Conservation (phyloP, 306 rosid genomes). For the Quercus bicolor region DNA sequence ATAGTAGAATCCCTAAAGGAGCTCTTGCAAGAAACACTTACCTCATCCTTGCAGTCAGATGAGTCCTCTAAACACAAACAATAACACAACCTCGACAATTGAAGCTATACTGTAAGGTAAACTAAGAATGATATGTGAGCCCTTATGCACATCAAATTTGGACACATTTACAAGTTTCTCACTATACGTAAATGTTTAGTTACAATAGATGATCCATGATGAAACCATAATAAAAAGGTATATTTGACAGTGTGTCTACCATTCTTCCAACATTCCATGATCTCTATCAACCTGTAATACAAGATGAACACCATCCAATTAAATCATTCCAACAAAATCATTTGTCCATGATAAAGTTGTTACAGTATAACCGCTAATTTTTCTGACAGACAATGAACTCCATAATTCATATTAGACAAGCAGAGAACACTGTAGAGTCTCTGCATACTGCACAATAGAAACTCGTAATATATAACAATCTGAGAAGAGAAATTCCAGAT, state of each 20-base stretch:
- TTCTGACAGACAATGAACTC: background rate
- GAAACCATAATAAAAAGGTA: background rate
- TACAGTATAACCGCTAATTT: background rate
- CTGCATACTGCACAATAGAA: background rate
- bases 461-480: background rate
- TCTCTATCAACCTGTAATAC: background rate
- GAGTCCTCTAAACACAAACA: background rate
- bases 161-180: background rate
- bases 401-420: background rate
- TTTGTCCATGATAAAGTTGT: background rate
- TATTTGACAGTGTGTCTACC: background rate
- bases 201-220: background rate
- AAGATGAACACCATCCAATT: background rate
- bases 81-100: background rate
- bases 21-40: background rate
- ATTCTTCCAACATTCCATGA: background rate
- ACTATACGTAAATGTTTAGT: background rate
- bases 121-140: background rate
- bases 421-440: background rate
- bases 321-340: background rate
- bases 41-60: background rate
- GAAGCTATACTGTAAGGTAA: background rate
- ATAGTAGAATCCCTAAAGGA: background rate
- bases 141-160: background rate
- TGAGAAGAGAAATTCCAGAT: background rate